Conservation (phyloP, 2,329 filamentous ascomycete species). For the Monosporascus sp. region DNA sequence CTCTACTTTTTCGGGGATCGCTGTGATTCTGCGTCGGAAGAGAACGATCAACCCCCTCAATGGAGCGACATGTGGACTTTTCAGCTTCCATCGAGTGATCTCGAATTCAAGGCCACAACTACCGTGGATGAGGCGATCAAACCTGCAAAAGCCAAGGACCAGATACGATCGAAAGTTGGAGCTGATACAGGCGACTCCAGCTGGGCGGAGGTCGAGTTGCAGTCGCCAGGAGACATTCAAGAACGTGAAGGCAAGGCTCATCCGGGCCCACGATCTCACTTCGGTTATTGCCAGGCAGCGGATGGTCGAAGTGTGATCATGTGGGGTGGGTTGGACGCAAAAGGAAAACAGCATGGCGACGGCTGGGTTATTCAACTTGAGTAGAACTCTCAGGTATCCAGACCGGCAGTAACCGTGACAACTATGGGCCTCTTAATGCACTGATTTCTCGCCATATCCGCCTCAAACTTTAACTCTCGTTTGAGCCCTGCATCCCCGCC, state of each 20-base stretch:
- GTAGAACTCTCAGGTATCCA: neutral
- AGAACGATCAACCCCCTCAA: conserved; percentile 16
- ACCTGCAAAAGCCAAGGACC: conserved; percentile 44
- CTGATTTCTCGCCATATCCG: too few relatives aligned
- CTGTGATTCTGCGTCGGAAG: conserved; percentile 11
- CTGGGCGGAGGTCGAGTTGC: conserved; percentile 46
- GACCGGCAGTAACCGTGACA: neutral
- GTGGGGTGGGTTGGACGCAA: conserved; percentile 46
- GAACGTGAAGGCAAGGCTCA: conserved; percentile 35
- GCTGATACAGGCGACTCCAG: conserved; percentile 39
- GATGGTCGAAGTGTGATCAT: conserved; percentile 42
- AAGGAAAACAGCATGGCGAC: conserved; percentile 33
- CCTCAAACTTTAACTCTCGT: too few relatives aligned
- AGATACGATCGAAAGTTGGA: conserved; percentile 35
- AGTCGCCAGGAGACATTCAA: conserved; percentile 35
- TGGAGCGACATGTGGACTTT: conserved; percentile 46
- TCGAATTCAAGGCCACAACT: conserved; percentile 13
- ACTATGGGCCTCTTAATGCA: neutral
- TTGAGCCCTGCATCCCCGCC: neutral
- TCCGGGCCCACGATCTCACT: conserved; percentile 34
- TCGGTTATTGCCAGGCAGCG: conserved; percentile 34
- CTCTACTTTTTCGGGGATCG: conserved; percentile 42
- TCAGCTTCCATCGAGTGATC: conserved; percentile 37
- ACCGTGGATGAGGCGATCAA: conserved; percentile 30
- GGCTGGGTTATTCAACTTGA: conserved; percentile 31